Evolutionary conservation across 176 grass and related monocot genomes (phyloP), one percentile per base, ranked within the genome.

Genomic region (Phoenix dactylifera): DNA sequence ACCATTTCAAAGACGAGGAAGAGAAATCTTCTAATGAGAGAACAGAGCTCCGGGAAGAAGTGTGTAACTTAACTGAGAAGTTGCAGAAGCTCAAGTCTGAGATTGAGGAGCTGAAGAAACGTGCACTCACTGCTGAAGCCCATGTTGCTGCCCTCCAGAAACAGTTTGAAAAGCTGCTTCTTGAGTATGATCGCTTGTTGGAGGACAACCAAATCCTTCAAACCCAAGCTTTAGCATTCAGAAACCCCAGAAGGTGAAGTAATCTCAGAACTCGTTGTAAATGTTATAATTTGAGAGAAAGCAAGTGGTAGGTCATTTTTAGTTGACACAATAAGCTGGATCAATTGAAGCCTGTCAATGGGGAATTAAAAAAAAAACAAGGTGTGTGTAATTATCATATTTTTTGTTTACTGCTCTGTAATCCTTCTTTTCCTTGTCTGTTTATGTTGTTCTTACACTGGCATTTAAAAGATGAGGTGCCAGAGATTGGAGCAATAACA

Each of bases 191-290:
- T 72, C 73, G 78, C 18, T 57, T 88, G 72, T 63, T 97, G 51
- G 92, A 97, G 60, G 92, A 97, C 76, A 96, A 91, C 62, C 92
- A 91, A 65, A 78, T 91, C 60, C 78, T 97, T 17, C 92, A 97
- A 52, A 39, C 81, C 55, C 83, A 91, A 48, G 61, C 69, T 57
- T 18, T 97, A 54, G 62, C 64, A 69, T 85, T 72, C 59, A 87
- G 82, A 68, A 44, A 9, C 35, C 35, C 12, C 9, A 14, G 7
- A 44, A 44, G 35, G 1, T 10, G 35, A 30, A 30, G 5, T 30
- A 5, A 30, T 30, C 28, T 30, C 28, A 30, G 28, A 30, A 30
- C 28, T 30, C 4, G 6, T 30, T 6, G 28, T 30, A 30, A 30
- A 5, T 5, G 5, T 30, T 30, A 44, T 12, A 7, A 44, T 44